Evolutionary conservation across 352 stramenopile species (phyloP).

Genomic region (Pythium oligandrum): DNA sequence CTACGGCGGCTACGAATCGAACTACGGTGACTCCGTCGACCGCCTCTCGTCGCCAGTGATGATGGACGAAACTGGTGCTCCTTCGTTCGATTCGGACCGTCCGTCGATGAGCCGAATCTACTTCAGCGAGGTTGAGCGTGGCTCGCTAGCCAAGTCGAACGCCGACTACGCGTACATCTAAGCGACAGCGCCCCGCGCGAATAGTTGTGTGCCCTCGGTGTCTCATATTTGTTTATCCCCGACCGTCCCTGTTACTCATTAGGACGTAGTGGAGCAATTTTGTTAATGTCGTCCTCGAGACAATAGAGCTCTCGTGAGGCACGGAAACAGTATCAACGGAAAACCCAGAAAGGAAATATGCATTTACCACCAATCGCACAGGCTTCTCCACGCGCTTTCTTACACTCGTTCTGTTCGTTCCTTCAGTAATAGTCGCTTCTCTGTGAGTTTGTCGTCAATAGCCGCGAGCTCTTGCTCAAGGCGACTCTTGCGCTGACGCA

Average conservation of each 20-base stretch:
- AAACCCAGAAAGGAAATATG: no score
- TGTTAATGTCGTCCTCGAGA: no score
- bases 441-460: conserved; percentile 42
- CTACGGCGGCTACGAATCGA: background rate
- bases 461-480: conserved; percentile 40
- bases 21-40: conserved; percentile 15
- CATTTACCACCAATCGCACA: no score
- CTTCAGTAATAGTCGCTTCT: conserved; percentile 51
- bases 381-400: no score
- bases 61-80: conserved; percentile 31
- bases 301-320: no score
- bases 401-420: conserved; percentile 22
- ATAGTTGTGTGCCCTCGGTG: no score
- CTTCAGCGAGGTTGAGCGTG: conserved; percentile 55
- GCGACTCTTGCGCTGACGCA: conserved; percentile 36
- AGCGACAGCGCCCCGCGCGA: conserved; percentile 1
- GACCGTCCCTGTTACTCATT: no score
- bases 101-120: conserved; percentile 52
- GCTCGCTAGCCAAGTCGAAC: conserved; percentile 29
- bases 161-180: conserved; percentile 58
- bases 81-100: conserved; percentile 16
- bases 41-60: conserved; percentile 46
- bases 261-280: no score
- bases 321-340: no score
- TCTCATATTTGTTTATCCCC: no score